Base-by-base conservation (phyloP, 169 alveolate species). In the Blepharisma undulans region DNA sequence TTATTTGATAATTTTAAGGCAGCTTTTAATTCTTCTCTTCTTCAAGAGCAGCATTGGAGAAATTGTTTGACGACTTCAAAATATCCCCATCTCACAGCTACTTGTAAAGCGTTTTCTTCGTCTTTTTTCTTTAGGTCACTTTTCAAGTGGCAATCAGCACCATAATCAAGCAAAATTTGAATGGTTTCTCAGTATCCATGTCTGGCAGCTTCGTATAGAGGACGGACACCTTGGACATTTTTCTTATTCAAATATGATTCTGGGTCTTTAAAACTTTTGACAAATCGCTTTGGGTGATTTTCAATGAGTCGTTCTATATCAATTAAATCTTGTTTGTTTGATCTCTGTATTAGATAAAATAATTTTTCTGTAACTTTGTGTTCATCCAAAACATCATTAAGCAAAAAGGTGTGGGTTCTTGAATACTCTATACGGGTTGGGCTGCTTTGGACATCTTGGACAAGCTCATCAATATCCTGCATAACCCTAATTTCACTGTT, bases 41-140 rank as follows among this genome's bases (percentile, higher is more conserved):
- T 82, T 74, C 89, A 82, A 22, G 33, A 18, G 12, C 30, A 1
- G 36, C 22, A 6, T 21, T 22, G 25, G 78, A 82, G 22, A 19
- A 79, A 33, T 14, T 14, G 61, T 33, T 79, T 79, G 14, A 84
- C 89, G 8, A 84, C 79, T n/a, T 84, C 34, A 21, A 84, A n/a
- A 84, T 84, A 33, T 8, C 78, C 78, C 77, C 89, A 84, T 32
- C 89, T 84, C 8, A n/a, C 27, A 36, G 89, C 89, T 14, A 84
- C 77, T 25, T 60, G 33, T 5, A 84, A 59, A 48, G 61, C 22
- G 10, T 32, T 21, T 30, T 84, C 89, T 10, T 32, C 78, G 1
- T 48, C 34, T 1, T 84, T 60, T n/a, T 60, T 72, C 29, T 18
- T 29, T 25, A 72, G 19, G 19, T 72, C 27, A 72, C 80, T 72